These are phyloP conservation scores for Waltiozyma sp. DNA, from an alignment of 1,139 yeast species.

Conservation along the genomic window DNA sequence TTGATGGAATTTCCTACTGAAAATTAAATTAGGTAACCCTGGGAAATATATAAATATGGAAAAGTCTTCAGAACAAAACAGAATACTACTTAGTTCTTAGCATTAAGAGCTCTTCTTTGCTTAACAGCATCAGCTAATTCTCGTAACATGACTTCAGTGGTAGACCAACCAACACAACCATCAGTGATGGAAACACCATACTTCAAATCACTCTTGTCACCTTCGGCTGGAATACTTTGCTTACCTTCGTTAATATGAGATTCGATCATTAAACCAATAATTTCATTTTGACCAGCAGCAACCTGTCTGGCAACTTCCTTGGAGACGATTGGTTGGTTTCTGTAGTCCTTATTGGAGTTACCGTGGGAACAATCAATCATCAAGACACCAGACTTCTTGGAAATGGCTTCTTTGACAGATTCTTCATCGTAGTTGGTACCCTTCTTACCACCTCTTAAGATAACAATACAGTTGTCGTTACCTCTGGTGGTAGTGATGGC, in stretches of 20 bases:
- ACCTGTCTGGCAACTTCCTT: slow-evolving; percentile 73
- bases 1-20: too few relatives aligned
- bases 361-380: slow-evolving; percentile 99
- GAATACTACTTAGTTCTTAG: not conserved
- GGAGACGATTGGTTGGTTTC: slow-evolving; percentile 87
- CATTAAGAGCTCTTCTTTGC: slow-evolving; percentile 47
- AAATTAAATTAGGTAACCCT: not conserved
- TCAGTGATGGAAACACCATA: slow-evolving; percentile 97
- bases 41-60: not conserved
- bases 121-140: slow-evolving; percentile 75
- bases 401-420: slow-evolving; percentile 68
- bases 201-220: slow-evolving; percentile 55
- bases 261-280: slow-evolving; percentile 95
- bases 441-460: slow-evolving; percentile 89
- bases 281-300: slow-evolving; percentile 61
- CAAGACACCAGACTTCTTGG: slow-evolving; percentile 40
- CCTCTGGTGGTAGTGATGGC: slow-evolving; percentile 96
- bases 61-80: not conserved
- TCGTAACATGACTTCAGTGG: slow-evolving; percentile 70
- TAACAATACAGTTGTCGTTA: slow-evolving; percentile 79
- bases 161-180: slow-evolving; percentile 90
- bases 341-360: slow-evolving; percentile 86
- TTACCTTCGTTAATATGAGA: slow-evolving; percentile 87
- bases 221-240: slow-evolving; percentile 71
- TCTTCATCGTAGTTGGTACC: slow-evolving; percentile 86